Conservation (phyloP, 1,139 yeast species). For the Yamadazyma atlantica region DNA sequence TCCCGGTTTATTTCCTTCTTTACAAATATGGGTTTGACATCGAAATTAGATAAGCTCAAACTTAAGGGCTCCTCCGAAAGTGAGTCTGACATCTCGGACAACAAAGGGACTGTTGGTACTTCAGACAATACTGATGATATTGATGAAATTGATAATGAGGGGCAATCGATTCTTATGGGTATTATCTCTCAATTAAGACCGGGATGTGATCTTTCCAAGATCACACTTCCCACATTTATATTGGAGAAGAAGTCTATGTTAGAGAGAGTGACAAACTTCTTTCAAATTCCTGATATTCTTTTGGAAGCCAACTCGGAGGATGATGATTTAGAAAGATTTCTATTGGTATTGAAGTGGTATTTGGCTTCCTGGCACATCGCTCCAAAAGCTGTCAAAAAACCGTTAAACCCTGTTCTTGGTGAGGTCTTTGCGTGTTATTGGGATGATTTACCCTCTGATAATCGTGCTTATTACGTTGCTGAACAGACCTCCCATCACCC, state of each 20-base stretch:
- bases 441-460: conserved; percentile 71
- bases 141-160: conserved; percentile 89
- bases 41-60: conserved; percentile 33
- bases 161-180: conserved; percentile 80
- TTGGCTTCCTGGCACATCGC: conserved; percentile 97
- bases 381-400: conserved; percentile 97
- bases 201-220: conserved; percentile 85
- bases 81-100: neutral
- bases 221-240: conserved; percentile 92
- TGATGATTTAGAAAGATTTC: conserved; percentile 67
- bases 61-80: conserved; percentile 13
- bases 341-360: conserved; percentile 81
- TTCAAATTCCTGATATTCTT: conserved; percentile 77
- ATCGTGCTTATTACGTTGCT: conserved; percentile 76
- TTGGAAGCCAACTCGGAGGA: conserved; percentile 61
- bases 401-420: conserved; percentile 90
- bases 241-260: conserved; percentile 94
- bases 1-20: neutral
- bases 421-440: conserved; percentile 89
- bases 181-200: conserved; percentile 90
- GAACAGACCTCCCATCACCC: conserved; percentile 98
- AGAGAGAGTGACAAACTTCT: conserved; percentile 88
- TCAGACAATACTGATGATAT: conserved; percentile 45
- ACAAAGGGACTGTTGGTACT: conserved; percentile 11
- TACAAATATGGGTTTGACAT: conserved; percentile 31